Percentiles rank a stretch among this genome's conserved stretches.
phyloP scores from a whole-genome alignment of 164 flowering plant species.

The Annona squamosa region DNA sequence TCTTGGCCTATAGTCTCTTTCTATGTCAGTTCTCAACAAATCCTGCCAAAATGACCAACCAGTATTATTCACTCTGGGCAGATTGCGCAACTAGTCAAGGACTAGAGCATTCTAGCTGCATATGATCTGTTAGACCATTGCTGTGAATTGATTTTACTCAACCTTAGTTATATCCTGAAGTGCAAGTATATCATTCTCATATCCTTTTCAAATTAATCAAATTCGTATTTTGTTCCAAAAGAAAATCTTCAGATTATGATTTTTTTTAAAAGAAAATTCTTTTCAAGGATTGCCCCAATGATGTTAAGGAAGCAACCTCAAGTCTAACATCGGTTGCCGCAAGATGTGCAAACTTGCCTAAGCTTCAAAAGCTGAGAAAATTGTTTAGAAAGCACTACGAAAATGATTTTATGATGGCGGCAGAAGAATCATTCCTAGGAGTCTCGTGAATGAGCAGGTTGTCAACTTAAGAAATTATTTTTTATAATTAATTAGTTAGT shows the following conservation, averaged over 20 bases:
- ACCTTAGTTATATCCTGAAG: slow-evolving; percentile 58
- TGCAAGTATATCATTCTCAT: slow-evolving; percentile 34
- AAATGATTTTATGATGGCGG: slow-evolving; percentile 35
- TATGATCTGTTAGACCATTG: slow-evolving; percentile 62
- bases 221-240: too few relatives aligned
- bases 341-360: slow-evolving; percentile 77
- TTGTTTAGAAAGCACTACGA: slow-evolving; percentile 73
- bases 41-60: not conserved
- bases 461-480: not conserved
- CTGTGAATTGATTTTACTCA: slow-evolving; percentile 51
- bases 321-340: slow-evolving; percentile 74
- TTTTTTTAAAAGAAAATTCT: not conserved
- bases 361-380: slow-evolving; percentile 51
- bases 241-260: too few relatives aligned
- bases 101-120: slow-evolving; percentile 32
- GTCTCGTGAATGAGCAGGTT: slow-evolving; percentile 63
- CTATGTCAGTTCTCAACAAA: slow-evolving; percentile 1
- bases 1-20: not conserved
- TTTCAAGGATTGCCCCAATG: slow-evolving; percentile 69
- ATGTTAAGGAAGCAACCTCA: slow-evolving; percentile 73
- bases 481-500: too few relatives aligned
- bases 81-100: slow-evolving; percentile 64
- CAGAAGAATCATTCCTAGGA: slow-evolving; percentile 57
- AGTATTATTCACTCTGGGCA: slow-evolving; percentile 13
- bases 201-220: too few relatives aligned